Conservation (phyloP, 106 monocot species). For the Acorus calamus region DNA sequence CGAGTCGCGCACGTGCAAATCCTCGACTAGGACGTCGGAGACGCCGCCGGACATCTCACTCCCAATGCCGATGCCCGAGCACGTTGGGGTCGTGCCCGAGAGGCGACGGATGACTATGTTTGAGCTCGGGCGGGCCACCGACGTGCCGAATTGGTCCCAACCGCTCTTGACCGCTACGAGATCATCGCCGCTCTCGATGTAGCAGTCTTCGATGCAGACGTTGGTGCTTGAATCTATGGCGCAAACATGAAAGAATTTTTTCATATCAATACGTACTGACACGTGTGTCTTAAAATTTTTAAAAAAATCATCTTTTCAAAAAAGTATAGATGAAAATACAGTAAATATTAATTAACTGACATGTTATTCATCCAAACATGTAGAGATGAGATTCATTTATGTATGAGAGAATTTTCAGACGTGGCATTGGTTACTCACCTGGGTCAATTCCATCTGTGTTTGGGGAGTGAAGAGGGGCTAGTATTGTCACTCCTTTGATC, state of each 20-base stretch:
- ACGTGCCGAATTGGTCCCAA: constrained; percentile 85
- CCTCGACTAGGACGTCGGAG: constrained; percentile 38
- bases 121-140: constrained; percentile 45
- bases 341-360: no score
- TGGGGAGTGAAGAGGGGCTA: constrained; percentile 75
- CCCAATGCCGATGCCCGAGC: constrained; percentile 81
- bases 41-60: constrained; percentile 92
- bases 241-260: not conserved
- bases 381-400: no score
- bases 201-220: constrained; percentile 89
- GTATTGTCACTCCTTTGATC: constrained; percentile 61
- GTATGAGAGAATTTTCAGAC: not conserved
- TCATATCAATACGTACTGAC: constrained; percentile 13
- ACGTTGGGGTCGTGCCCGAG: constrained; percentile 86
- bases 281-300: no score
- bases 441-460: constrained; percentile 99
- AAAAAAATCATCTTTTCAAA: no score
- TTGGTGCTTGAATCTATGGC: constrained; percentile 60
- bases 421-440: constrained; percentile 21
- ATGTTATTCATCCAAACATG: no score
- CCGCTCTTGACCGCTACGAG: constrained; percentile 88
- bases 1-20: constrained; percentile 68
- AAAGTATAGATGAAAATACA: no score
- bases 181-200: constrained; percentile 90
- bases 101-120: constrained; percentile 55